Conservation (phyloP, 768 basidiomycete genomes). For the Rhizopogon roseolus region DNA sequence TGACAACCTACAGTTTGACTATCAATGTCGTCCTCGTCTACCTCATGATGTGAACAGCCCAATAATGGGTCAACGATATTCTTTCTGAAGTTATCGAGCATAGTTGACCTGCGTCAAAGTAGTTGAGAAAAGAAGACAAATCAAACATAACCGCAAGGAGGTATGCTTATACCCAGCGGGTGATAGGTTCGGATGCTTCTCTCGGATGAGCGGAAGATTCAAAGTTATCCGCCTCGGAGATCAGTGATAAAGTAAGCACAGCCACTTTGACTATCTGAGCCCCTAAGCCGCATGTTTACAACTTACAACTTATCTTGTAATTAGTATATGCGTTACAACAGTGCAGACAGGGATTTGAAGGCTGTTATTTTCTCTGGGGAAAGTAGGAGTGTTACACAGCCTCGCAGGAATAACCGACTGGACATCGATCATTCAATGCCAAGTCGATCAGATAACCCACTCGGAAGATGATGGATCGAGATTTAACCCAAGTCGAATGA, state of each 20-base stretch:
- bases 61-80: neutral
- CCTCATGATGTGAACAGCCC: neutral
- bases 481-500: too few species aligned
- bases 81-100: constrained; percentile 12
- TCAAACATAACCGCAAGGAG: neutral
- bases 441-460: too few species aligned
- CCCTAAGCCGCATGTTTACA: too few species aligned
- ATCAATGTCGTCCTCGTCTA: neutral
- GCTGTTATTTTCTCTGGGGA: too few species aligned
- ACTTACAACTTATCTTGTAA: too few species aligned
- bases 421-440: too few species aligned
- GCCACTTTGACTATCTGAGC: neutral
- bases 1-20: neutral
- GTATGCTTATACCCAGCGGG: neutral
- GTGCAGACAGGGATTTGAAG: too few species aligned
- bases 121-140: too few species aligned
- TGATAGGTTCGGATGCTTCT: neutral
- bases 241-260: neutral
- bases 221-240: neutral
- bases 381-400: too few species aligned
- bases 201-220: neutral
- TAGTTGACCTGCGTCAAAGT: neutral
- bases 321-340: too few species aligned
- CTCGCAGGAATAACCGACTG: too few species aligned
- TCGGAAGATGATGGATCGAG: too few species aligned